Base-by-base conservation (phyloP, 2,329 filamentous ascomycete genomes). In the Neonectria hederae region DNA sequence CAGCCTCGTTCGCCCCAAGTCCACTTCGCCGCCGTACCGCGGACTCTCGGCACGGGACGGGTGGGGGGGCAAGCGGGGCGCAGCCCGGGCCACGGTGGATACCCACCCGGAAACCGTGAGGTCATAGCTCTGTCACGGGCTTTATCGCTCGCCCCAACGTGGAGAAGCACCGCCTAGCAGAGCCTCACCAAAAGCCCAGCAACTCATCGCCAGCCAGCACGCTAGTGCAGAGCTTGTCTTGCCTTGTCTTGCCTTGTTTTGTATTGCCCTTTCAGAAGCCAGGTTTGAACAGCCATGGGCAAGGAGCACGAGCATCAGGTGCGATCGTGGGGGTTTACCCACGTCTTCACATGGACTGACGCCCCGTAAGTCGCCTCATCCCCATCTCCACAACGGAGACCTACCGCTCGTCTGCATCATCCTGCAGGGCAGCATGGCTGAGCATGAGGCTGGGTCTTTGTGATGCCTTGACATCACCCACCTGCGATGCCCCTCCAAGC, bases 311-410 rank as follows among this genome's bases (percentile, higher is more conserved):
- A 43, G 42, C 58, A 81, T 54, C 81, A 91, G 72, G 90, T 93
- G 26, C 83, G 83, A 38, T 87, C 86, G 1, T 92, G 90, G 90
- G 90, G 90, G 1, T 93, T 92, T 74, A 69, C 76, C 3, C 83
- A 88, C 54, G 89, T 92, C 73, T 92, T 92, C 68, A 92, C 89
- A 3, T 93, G 90, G 90, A 88, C 85, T 8, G 91, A 93, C 77
- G 80, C 82, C 22, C 87, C 89, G 90, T 92, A 84, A 75, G 87
- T 84, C 28, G 42, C 26, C 24, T n/a, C 26, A 64, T 24, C 21
- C 35, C n/a, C n/a, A 38, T 38, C 4, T 17, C 14, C 32, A 14
- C 13, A 13, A 17, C 14, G 28, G 6, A 11, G 32, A 32, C 11
- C 22, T 53, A 45, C 51, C 54, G n/a, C 56, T 19, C 49, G 38